These are phyloP conservation scores for Tolypocladium amazonense DNA, from an alignment of 2,329 filamentous ascomycete species.

Conservation along the genomic window DNA sequence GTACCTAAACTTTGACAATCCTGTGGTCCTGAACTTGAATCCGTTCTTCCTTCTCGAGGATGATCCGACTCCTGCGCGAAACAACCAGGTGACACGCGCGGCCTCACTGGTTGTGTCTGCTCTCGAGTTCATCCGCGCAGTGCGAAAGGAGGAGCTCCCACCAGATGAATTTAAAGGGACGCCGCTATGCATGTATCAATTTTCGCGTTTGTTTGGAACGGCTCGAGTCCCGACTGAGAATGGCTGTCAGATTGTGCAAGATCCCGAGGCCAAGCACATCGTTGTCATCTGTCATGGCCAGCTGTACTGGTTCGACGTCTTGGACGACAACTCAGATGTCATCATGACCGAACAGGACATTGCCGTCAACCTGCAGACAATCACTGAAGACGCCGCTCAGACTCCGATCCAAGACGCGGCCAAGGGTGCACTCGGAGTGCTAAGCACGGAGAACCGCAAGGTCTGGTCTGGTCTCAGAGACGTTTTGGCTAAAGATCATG, in stretches of 20 bases:
- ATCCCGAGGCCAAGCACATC: conserved; percentile 84
- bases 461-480: conserved; percentile 89
- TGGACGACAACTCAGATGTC: conserved; percentile 86
- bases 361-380: conserved; percentile 80
- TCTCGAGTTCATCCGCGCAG: conserved; percentile 83
- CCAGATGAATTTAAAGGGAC: conserved; percentile 77
- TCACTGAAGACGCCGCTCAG: conserved; percentile 81
- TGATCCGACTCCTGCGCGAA: conserved; percentile 89
- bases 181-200: conserved; percentile 96
- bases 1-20: conserved; percentile 95
- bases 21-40: conserved; percentile 93
- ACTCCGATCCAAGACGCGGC: conserved; percentile 88
- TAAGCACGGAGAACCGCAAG: conserved; percentile 94
- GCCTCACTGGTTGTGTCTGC: conserved; percentile 87
- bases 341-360: conserved; percentile 98
- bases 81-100: conserved; percentile 91
- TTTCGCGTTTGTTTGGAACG: conserved; percentile 88
- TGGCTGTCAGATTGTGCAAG: conserved; percentile 92
- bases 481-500: conserved; percentile 72
- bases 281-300: conserved; percentile 91
- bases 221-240: conserved; percentile 88
- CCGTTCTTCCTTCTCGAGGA: conserved; percentile 97
- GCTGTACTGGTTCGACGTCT: conserved; percentile 97
- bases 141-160: conserved; percentile 83
- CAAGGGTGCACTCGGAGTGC: conserved; percentile 85